phyloP scores from a whole-genome alignment of 2,329 filamentous ascomycete species.

The Dothideomycetes sp. region DNA sequence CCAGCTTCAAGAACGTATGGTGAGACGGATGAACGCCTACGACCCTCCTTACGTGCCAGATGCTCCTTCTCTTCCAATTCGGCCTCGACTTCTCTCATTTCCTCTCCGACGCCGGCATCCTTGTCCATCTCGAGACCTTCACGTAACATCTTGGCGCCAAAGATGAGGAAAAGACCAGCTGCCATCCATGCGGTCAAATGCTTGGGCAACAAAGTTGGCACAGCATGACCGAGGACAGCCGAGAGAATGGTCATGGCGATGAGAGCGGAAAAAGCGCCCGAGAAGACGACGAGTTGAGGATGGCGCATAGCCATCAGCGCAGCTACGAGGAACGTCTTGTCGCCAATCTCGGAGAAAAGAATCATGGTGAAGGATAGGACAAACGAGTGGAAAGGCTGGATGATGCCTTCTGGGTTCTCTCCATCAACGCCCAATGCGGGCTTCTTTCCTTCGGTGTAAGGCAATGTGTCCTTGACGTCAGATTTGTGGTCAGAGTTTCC shows the following conservation, averaged over 20 bases:
- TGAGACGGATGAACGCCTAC: conserved; percentile 54
- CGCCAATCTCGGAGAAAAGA: conserved; percentile 87
- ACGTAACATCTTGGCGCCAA: conserved; percentile 62
- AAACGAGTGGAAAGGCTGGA: conserved; percentile 79
- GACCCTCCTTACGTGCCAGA: conserved; percentile 52
- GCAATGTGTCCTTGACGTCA: conserved; percentile 28
- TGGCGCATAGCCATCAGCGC: conserved; percentile 99
- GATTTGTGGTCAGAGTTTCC: conserved; percentile 7
- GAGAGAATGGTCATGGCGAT: conserved; percentile 93
- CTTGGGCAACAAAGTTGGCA: conserved; percentile 83
- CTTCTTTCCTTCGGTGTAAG: conserved; percentile 29
- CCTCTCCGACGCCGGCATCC: conserved; percentile 84
- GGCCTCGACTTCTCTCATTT: conserved; percentile 95
- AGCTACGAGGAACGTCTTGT: conserved; percentile 97
- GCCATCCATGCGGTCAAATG: conserved; percentile 84
- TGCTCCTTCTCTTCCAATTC: conserved; percentile 92
- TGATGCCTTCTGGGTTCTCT: conserved; percentile 51
- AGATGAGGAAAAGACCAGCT: conserved; percentile 71
- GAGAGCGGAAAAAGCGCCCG: conserved; percentile 83
- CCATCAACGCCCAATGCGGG: conserved; percentile 25
- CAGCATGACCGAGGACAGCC: conserved; percentile 82
- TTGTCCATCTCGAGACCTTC: conserved; percentile 70
- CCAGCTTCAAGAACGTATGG: conserved; percentile 76
- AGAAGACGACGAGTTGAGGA: conserved; percentile 84
- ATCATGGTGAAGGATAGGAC: conserved; percentile 95